phyloP scores from a whole-genome alignment of 148 eudicot species.

The Vaccinium darrowii region DNA sequence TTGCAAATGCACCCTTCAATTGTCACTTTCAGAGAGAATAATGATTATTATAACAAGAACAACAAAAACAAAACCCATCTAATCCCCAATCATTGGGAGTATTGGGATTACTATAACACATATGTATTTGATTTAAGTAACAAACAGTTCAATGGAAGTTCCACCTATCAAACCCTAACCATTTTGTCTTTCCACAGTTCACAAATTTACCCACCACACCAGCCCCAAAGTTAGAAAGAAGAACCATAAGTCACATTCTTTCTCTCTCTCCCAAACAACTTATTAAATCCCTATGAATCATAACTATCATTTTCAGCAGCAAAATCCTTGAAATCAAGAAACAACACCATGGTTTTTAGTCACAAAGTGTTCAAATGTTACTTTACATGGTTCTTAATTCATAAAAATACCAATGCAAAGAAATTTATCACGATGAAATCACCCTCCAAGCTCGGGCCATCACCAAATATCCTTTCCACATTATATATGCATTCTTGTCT shows the following conservation, averaged over 20 bases:
- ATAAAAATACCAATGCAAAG: constrained; percentile 66
- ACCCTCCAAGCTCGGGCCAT: constrained; percentile 41
- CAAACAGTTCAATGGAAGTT: not conserved
- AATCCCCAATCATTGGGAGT: too few species aligned
- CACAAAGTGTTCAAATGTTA: not conserved
- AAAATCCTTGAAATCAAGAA: constrained; percentile 1
- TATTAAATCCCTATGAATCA: too few species aligned
- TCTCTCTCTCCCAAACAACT: not conserved
- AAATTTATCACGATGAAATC: constrained; percentile 85
- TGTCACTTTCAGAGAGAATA: not conserved
- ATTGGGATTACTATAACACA: too few species aligned
- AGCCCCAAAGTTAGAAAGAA: not conserved
- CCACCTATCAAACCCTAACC: not conserved
- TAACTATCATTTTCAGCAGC: too few species aligned
- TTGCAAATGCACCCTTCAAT: not conserved
- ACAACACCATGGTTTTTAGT: not conserved
- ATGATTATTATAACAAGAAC: not conserved
- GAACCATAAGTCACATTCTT: not conserved
- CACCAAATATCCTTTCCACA: constrained; percentile 68
- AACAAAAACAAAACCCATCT: too few species aligned
- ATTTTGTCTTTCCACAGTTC: not conserved
- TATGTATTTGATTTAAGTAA: not conserved
- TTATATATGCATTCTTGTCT: constrained; percentile 58
- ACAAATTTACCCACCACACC: not conserved
- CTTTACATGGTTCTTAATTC: not conserved